phyloP scores from a whole-genome alignment of 441 rosid species.

The Erysimum pusillum region DNA sequence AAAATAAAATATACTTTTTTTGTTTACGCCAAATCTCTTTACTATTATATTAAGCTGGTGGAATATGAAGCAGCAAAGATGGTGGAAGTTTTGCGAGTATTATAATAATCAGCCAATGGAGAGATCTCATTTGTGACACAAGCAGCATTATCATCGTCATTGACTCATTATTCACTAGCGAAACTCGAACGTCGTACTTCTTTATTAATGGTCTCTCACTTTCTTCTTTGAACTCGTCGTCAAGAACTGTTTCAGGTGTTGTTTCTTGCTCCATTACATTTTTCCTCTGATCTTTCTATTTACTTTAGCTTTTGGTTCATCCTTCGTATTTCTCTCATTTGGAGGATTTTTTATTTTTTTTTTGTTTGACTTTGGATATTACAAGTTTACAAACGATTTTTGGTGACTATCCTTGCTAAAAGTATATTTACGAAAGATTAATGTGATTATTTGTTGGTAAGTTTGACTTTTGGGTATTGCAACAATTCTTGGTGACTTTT shows the following conservation, averaged over 20 bases:
- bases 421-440: not conserved
- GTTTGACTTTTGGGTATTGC: not conserved
- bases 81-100: not conserved
- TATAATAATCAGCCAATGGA: not conserved
- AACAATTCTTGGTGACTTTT: too few species aligned
- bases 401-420: not conserved
- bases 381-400: not conserved
- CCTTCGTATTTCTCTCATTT: not conserved
- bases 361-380: not conserved
- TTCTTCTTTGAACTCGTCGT: slow-evolving; percentile 2
- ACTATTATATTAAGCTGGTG: not conserved
- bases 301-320: slow-evolving; percentile 6
- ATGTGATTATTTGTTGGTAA: not conserved
- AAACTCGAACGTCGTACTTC: not conserved
- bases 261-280: not conserved
- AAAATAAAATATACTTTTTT: too few species aligned
- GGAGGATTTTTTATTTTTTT: not conserved
- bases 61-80: not conserved
- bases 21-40: not conserved
- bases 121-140: not conserved
- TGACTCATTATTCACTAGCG: not conserved
- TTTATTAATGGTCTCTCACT: slow-evolving; percentile 1
- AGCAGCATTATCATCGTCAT: not conserved
- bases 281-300: not conserved
- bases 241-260: slow-evolving; percentile 20